Conservation (phyloP, 345 rosid genomes). For the Sisymbrium altissimum region DNA sequence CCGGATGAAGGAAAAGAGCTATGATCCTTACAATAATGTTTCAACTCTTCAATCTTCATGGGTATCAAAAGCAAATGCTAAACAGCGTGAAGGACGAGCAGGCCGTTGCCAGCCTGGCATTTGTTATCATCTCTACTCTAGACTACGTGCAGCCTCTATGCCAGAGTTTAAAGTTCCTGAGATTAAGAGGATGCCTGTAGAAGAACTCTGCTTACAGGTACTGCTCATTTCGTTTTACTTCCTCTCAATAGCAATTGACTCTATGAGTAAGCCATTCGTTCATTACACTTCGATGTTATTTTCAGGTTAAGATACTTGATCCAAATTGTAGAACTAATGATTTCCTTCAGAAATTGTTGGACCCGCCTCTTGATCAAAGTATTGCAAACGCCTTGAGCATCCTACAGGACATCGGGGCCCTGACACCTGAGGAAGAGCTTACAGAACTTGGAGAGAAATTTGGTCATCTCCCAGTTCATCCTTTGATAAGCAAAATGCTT, state of each 20-base stretch:
- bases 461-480: conserved; percentile 88
- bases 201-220: conserved; percentile 96
- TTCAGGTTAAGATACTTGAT: conserved; percentile 81
- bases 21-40: conserved; percentile 84
- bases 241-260: background rate
- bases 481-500: conserved; percentile 86
- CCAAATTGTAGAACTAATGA: conserved; percentile 61
- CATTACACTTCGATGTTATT: conserved; percentile 5
- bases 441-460: conserved; percentile 89
- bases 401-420: conserved; percentile 87
- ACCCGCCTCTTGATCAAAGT: conserved; percentile 78
- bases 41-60: conserved; percentile 92
- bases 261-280: background rate
- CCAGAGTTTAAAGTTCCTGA: conserved; percentile 88
- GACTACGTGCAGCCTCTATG: conserved; percentile 70
- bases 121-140: conserved; percentile 89
- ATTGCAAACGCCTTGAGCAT: conserved; percentile 65
- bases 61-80: conserved; percentile 94
- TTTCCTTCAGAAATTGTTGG: conserved; percentile 73
- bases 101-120: conserved; percentile 96
- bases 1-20: conserved; percentile 93
- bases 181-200: conserved; percentile 88
- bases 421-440: conserved; percentile 69
- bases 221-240: background rate
- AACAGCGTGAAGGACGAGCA: conserved; percentile 93